Evolutionary conservation across 2,329 filamentous ascomycete species (phyloP), one percentile per base, ranked within the genome.

Genomic region (Diaporthe velutina): DNA sequence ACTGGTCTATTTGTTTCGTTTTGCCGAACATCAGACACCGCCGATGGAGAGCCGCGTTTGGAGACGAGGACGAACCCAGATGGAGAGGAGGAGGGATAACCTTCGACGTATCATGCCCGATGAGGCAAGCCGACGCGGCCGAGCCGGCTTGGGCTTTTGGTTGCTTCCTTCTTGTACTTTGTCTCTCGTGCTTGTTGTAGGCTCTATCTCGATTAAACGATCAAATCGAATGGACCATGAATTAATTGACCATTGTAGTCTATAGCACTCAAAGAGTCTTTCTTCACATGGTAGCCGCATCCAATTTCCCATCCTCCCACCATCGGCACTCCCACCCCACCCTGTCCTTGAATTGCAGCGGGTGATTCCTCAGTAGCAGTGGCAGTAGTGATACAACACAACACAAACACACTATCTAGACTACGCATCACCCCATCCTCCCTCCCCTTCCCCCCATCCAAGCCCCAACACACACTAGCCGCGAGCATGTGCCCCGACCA

Each of bases 1-100:
- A 67, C 61, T 67, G 45, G 61, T 67, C 45, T 28, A 25, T 67
- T 64, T 45, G 58, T 64, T 52, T 67, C 45, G 61, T 67, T 67
- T 67, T 19, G 19, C 42, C 61, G 61, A 67, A 67, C 30, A 38
- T 52, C 61, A 67, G 52, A 67, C 61, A 67, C 30, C 45, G 30
- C 45, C 45, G 30, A 67, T 38, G 61, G 45, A 38, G 45, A 22
- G 13, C 22, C 61, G 42, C 42, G 42, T 67, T 50, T 67, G 33
- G 33, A 25, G 33, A 40, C 48, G 50, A 54, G 50, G n/a, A 28
- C 8, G 12, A 25, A 30, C 25, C 25, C n/a, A n/a, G n/a, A n/a
- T n/a, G n/a, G 17, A 15, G 17, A 12, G n/a, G 25, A 30, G 15
- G 58, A 30, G 38, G 38, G 38, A 28, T 40, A 30, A 13, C 15